Conservation (phyloP, 148 eudicot genomes). For the Simmondsia chinensis region DNA sequence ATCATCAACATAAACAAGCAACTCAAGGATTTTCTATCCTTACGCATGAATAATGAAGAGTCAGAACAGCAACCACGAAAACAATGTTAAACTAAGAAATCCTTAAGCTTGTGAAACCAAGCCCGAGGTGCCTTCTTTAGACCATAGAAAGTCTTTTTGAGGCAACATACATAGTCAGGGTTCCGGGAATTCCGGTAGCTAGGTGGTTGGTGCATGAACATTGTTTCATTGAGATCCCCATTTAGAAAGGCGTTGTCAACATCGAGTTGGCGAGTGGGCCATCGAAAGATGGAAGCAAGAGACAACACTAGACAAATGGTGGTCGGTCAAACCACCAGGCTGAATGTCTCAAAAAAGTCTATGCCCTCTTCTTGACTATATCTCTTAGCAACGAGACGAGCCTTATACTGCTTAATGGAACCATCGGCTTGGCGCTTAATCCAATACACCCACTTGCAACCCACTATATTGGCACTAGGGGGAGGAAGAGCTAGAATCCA, state of each 20-base stretch:
- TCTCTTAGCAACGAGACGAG: no score
- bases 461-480: background rate
- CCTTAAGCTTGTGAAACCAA: background rate
- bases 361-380: no score
- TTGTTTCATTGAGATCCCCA: background rate
- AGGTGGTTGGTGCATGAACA: conserved; percentile 1
- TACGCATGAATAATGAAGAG: background rate
- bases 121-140: conserved; percentile 4
- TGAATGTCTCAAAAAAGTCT: background rate
- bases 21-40: background rate
- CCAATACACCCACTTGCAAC: background rate
- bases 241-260: background rate
- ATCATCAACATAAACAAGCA: conserved; percentile 3
- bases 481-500: background rate
- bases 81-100: background rate
- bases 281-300: background rate
- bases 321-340: background rate
- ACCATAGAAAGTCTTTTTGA: background rate
- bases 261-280: background rate
- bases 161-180: background rate
- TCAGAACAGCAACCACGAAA: background rate
- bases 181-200: background rate
- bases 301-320: background rate
- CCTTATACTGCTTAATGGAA: background rate
- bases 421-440: background rate